Evolutionary conservation across 495 filamentous ascomycete genomes (phyloP).

Genomic region (Neurospora tetraspora): DNA sequence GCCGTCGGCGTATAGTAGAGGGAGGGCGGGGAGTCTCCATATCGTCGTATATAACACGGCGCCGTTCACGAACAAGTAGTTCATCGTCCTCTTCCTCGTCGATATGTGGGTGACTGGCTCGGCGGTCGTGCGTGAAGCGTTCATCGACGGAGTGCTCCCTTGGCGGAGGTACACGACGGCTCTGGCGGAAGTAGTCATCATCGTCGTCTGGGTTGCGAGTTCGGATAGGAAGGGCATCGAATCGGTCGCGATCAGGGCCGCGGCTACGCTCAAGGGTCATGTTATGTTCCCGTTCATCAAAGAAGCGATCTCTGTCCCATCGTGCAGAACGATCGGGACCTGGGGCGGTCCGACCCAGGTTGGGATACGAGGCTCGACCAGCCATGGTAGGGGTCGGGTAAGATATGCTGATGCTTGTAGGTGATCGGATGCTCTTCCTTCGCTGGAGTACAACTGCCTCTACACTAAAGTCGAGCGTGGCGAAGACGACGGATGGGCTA

Average conservation of each 20-base stretch:
- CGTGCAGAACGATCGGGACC: constrained; percentile 23
- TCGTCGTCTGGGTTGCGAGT: constrained; percentile 12
- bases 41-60: constrained; percentile 29
- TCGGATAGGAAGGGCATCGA: constrained; percentile 9
- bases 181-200: constrained; percentile 14
- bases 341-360: constrained; percentile 19
- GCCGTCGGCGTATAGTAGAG: constrained; percentile 5
- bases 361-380: constrained; percentile 24
- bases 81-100: constrained; percentile 35
- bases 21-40: constrained; percentile 13
- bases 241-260: constrained; percentile 26
- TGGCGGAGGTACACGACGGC: constrained; percentile 4
- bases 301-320: constrained; percentile 35
- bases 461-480: background rate
- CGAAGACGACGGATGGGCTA: background rate
- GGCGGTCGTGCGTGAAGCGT: constrained; percentile 20
- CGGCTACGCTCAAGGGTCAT: constrained; percentile 12
- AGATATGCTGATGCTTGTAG: background rate
- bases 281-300: constrained; percentile 19
- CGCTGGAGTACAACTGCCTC: background rate
- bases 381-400: constrained; percentile 11
- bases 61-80: constrained; percentile 22
- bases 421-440: background rate
- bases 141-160: constrained; percentile 25
- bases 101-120: constrained; percentile 15